Conservation (phyloP, 768 basidiomycete genomes). For the Rossbeevera mucosa region DNA sequence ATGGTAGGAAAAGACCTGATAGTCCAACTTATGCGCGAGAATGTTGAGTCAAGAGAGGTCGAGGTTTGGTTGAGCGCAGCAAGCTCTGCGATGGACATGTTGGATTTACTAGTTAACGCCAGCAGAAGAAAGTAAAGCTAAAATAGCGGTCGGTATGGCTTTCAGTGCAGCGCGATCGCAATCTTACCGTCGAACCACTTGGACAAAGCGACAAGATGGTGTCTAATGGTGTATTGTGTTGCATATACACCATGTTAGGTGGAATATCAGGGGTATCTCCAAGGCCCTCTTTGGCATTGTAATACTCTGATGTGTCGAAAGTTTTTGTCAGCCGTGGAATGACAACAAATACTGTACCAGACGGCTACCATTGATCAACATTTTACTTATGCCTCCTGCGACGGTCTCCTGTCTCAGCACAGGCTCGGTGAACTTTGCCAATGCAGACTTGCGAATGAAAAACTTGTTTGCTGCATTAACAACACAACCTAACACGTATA, state of each 20-base stretch:
- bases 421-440: slow-evolving; percentile 6
- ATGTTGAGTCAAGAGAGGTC: slow-evolving; percentile 19
- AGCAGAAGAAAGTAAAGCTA: slow-evolving; percentile 29
- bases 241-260: slow-evolving; percentile 9
- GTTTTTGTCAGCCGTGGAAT: neutral
- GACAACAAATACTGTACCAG: neutral
- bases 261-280: slow-evolving; percentile 11
- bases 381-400: slow-evolving; percentile 14
- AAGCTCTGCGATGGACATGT: slow-evolving; percentile 26
- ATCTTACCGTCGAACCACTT: slow-evolving; percentile 16
- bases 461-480: slow-evolving; percentile 11
- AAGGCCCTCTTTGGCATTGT: slow-evolving; percentile 19
- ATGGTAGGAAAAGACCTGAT: slow-evolving; percentile 8
- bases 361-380: slow-evolving; percentile 13
- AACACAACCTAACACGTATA: slow-evolving; percentile 21
- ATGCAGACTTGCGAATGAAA: slow-evolving; percentile 21
- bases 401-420: slow-evolving; percentile 20
- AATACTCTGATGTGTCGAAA: slow-evolving; percentile 16
- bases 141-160: neutral
- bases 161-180: neutral
- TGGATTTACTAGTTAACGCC: slow-evolving; percentile 23
- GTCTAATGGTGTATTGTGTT: neutral
- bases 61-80: slow-evolving; percentile 29
- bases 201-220: slow-evolving; percentile 10
- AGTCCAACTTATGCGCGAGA: slow-evolving; percentile 11